A percentile compares a stretch with the other conserved stretches of the same genome.
Conservation (phyloP, 2,329 filamentous ascomycete species). For the Cladosporium sp. region DNA sequence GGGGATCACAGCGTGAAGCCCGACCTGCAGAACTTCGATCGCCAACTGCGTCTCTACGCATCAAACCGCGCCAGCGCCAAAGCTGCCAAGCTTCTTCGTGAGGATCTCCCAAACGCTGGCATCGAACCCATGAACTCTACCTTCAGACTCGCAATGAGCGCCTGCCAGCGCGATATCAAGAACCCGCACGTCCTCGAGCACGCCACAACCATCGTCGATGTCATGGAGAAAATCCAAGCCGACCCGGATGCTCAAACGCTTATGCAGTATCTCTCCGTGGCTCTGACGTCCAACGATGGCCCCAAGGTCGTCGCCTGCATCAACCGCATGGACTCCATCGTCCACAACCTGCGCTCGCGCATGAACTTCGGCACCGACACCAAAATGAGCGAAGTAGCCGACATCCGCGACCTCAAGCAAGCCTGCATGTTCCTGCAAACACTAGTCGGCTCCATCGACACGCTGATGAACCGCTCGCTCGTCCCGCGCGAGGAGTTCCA, state of each 20-base stretch:
- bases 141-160: constrained; percentile 71
- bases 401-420: constrained; percentile 22
- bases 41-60: constrained; percentile 67
- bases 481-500: constrained; percentile 23
- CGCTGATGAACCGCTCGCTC: constrained; percentile 26
- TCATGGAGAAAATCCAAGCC: constrained; percentile 55
- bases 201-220: constrained; percentile 64
- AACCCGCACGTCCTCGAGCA: constrained; percentile 69
- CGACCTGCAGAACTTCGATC: constrained; percentile 69
- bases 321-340: constrained; percentile 26
- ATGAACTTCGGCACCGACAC: constrained; percentile 24
- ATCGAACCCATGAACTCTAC: constrained; percentile 46
- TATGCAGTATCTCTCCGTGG: constrained; percentile 58
- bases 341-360: constrained; percentile 26
- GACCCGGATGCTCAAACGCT: constrained; percentile 55
- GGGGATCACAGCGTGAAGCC: constrained; percentile 63
- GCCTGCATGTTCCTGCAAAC: constrained; percentile 25
- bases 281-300: constrained; percentile 45
- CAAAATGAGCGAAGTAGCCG: not conserved
- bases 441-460: constrained; percentile 33
- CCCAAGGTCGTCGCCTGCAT: constrained; percentile 31
- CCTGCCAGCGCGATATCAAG: constrained; percentile 73
- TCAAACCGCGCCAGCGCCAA: constrained; percentile 65
- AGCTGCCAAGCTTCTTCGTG: constrained; percentile 59
- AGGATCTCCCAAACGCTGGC: constrained; percentile 33